Evolutionary conservation across 768 basidiomycete species (phyloP).

Genomic region (Hygrocybe coccinea): DNA sequence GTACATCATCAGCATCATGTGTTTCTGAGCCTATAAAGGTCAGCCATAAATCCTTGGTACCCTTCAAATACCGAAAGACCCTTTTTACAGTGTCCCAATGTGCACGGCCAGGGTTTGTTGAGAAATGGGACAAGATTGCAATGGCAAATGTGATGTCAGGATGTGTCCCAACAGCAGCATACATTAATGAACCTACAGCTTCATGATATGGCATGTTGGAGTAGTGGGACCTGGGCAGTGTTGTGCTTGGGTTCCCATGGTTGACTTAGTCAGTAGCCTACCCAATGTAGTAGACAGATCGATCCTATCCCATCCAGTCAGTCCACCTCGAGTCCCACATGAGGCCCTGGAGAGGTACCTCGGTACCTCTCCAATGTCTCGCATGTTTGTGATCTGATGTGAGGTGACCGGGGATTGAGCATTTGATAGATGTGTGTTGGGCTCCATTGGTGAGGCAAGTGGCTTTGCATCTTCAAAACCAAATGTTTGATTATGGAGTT

Average conservation of each 20-base stretch:
- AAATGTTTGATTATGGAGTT: constrained; percentile 20
- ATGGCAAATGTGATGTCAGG: constrained; percentile 27
- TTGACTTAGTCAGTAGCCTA: too few relatives aligned
- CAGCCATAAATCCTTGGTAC: too few relatives aligned
- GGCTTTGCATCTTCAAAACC: constrained; percentile 18
- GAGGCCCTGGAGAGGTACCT: too few relatives aligned
- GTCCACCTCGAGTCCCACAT: too few relatives aligned
- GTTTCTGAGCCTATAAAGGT: too few relatives aligned
- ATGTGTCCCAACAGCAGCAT: constrained; percentile 8
- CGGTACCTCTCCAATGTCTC: too few relatives aligned
- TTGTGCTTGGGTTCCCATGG: too few relatives aligned
- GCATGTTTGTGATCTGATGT: constrained; percentile 10
- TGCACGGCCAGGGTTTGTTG: constrained; percentile 20
- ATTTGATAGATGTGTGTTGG: constrained; percentile 9
- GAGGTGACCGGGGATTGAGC: constrained; percentile 9
- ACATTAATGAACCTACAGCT: constrained; percentile 17
- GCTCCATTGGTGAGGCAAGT: too few relatives aligned
- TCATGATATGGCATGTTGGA: constrained; percentile 16
- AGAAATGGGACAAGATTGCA: constrained; percentile 22
- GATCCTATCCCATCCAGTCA: too few relatives aligned
- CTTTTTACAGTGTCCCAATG: constrained; percentile 23
- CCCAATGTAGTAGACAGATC: too few relatives aligned
- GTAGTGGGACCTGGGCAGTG: too few relatives aligned
- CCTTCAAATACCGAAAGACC: constrained; percentile 16
- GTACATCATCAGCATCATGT: too few relatives aligned